These are phyloP conservation scores for Leucosporidium creatinivorum DNA, from an alignment of 768 basidiomycete genomes.

Conservation along the genomic window DNA sequence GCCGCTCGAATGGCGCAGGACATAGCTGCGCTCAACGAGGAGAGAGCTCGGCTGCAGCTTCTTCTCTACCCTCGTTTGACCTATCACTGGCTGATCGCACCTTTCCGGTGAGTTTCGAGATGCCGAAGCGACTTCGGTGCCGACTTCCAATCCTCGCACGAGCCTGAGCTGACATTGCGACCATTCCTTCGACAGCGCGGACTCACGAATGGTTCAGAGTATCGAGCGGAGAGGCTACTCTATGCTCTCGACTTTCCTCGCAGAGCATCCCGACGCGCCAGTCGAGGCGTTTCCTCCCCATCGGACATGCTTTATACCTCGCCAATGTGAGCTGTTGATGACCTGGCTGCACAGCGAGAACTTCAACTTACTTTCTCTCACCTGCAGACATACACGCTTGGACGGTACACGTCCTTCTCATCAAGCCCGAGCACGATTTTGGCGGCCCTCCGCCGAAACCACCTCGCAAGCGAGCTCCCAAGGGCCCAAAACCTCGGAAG, in stretches of 20 bases:
- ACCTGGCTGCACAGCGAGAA: too few species aligned
- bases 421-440: too few species aligned
- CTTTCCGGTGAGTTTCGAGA: background rate
- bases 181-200: background rate
- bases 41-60: too few species aligned
- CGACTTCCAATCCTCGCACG: too few species aligned
- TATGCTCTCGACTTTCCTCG: background rate
- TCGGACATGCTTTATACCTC: conserved; percentile 6
- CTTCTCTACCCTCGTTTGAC: too few species aligned
- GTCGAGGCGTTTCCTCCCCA: conserved; percentile 5
- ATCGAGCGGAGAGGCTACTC: background rate
- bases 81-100: background rate
- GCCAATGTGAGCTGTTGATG: conserved; percentile 8
- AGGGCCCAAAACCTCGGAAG: too few species aligned
- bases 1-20: background rate
- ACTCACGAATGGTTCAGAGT: background rate
- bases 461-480: too few species aligned
- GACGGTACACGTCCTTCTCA: background rate
- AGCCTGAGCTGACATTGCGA: background rate
- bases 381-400: background rate
- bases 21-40: background rate
- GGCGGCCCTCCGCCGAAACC: too few species aligned
- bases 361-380: background rate
- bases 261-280: background rate
- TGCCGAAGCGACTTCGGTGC: too few species aligned